Evolutionary conservation across 331 rosid species (phyloP).

Genomic region (Malus hybrid): DNA sequence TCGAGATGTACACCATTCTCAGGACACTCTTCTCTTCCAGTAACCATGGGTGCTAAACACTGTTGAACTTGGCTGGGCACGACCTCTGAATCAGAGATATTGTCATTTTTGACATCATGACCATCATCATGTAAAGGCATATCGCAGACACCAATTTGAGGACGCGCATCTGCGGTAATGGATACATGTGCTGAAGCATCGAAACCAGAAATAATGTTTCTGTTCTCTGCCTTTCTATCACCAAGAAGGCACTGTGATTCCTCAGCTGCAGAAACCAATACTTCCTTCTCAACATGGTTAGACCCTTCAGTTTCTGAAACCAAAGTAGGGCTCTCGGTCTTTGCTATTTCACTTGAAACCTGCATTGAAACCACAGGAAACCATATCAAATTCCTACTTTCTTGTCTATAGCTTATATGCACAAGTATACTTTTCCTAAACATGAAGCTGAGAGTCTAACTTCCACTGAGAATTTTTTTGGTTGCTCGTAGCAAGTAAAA

Average conservation of each 20-base stretch:
- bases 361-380: conserved; percentile 25
- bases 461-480: neutral
- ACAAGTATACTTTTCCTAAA: neutral
- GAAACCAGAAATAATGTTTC: conserved; percentile 9
- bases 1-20: conserved; percentile 14
- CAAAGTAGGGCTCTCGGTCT: neutral
- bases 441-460: neutral
- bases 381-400: conserved; percentile 8
- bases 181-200: conserved; percentile 22
- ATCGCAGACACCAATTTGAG: conserved; percentile 8
- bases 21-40: conserved; percentile 21
- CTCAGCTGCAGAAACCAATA: conserved; percentile 8
- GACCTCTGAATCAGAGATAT: conserved; percentile 9
- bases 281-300: conserved; percentile 11
- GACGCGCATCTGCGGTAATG: conserved; percentile 16
- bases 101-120: neutral
- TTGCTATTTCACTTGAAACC: conserved; percentile 28
- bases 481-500: neutral
- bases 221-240: conserved; percentile 19
- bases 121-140: neutral
- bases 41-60: neutral
- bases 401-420: neutral
- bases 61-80: conserved; percentile 15
- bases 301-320: conserved; percentile 16
- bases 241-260: conserved; percentile 12